Evolutionary conservation across 306 rosid genomes (phyloP), one percentile per base, ranked within the genome.

Genomic region (Acacia crassicarpa): DNA sequence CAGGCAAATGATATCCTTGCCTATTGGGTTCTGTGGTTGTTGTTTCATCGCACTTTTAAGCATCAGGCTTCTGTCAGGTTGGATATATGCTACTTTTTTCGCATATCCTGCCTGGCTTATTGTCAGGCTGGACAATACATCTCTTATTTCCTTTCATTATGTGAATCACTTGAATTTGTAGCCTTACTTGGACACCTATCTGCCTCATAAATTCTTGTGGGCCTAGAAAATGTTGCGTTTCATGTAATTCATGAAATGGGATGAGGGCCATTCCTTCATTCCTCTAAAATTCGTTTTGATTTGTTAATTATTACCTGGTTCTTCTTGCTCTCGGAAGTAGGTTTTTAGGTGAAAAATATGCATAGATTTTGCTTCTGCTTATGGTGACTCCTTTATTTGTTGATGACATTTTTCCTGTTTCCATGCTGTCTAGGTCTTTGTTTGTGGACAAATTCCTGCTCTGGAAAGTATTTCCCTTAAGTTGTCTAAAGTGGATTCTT

Each of bases 401-500:
- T 56, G 62, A 19, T 56, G 62, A 56, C 27, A 19, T 20, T 80
- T 72, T 48, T 14, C 51, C 33, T 63, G 73, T 78, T 78, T 76
- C 80, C 41, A 3, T 58, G 48, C 89, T 85, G 75, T 56, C 81
- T 84, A 93, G 99, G 93, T 88, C 96, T 78, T 85, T 93, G 87
- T 88, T 95, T 78, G 87, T 90, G 79, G 99, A 95, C 78, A 93
- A 87, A 70, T 93, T 95, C 86, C 85, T 95, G 81, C 86, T 92
- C 81, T 89, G 99, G 97, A 95, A 93, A 87, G 95, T 93, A 80
- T 95, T 95, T 82, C 99, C 99, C 56, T 8, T 95, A 77, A 72
- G 89, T 83, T 92, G 98, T 86, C 89, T 95, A 83, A 89, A 85
- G 84, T 95, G 99, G 99, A 87, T 95, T 86, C 98, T 95, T 88